These are phyloP conservation scores for Diplosphaera chodatii DNA, from an alignment of 139 green algal genomes.

Conservation along the genomic window DNA sequence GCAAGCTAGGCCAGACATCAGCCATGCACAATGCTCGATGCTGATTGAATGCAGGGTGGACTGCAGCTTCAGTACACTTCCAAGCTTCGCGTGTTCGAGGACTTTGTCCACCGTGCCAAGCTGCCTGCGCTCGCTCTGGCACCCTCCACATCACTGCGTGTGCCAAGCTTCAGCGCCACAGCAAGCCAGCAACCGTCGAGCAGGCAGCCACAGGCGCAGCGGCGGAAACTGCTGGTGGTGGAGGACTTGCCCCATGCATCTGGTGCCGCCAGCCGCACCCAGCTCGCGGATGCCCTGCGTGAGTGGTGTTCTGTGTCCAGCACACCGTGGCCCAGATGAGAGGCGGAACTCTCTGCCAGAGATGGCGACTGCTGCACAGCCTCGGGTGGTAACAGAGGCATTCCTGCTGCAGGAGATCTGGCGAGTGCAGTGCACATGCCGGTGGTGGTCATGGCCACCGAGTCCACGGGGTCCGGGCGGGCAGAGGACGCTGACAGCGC, in stretches of 20 bases:
- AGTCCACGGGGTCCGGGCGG: constrained; percentile 7
- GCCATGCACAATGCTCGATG: too few species aligned
- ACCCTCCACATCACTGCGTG: too few species aligned
- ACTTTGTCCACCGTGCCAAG: constrained; percentile 58
- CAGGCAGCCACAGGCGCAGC: too few species aligned
- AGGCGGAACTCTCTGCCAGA: too few species aligned
- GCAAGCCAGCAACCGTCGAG: constrained; percentile 1
- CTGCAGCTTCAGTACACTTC: constrained; percentile 29
- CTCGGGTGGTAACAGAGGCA: too few species aligned
- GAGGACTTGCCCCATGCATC: constrained; percentile 63
- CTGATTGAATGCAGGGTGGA: too few species aligned
- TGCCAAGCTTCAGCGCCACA: too few species aligned
- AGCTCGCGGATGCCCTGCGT: constrained; percentile 37
- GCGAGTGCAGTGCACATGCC: constrained; percentile 32
- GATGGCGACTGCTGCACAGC: too few species aligned
- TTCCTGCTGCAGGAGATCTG: constrained; percentile 35
- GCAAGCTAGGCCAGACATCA: too few species aligned
- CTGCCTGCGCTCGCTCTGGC: constrained; percentile 44
- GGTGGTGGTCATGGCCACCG: constrained; percentile 50
- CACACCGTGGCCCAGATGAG: too few species aligned
- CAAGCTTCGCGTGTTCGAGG: constrained; percentile 74
- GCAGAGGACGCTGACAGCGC: neutral
- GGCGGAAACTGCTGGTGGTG: constrained; percentile 60
- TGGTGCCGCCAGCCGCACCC: constrained; percentile 30
- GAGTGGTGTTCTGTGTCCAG: too few species aligned